Evolutionary conservation across 2,329 filamentous ascomycete species (phyloP).

Genomic region (Aureobasidium namibiae): DNA sequence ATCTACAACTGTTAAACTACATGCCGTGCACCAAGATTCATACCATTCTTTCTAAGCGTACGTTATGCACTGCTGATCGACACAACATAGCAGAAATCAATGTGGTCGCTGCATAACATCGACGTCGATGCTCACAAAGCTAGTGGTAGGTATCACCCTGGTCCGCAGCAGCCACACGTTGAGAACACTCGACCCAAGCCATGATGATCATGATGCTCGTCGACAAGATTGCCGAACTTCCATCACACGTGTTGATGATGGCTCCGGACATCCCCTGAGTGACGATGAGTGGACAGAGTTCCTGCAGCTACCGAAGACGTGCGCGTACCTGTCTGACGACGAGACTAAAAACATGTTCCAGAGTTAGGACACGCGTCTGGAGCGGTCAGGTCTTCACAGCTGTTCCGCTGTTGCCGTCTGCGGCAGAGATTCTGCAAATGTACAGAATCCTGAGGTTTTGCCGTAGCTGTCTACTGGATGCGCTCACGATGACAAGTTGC

Average conservation of each 20-base stretch:
- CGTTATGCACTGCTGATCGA: no score
- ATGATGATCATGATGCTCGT: background rate
- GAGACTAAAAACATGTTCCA: background rate
- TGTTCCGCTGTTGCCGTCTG: background rate
- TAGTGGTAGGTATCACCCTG: background rate
- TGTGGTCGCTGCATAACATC: background rate
- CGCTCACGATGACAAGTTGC: no score
- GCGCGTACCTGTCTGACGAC: background rate
- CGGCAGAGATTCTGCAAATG: no score
- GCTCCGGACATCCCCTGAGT: background rate
- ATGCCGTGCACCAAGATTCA: no score
- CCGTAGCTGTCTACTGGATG: no score
- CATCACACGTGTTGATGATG: background rate
- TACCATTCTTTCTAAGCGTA: no score
- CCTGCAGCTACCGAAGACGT: background rate
- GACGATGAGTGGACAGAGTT: background rate
- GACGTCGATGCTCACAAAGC: background rate
- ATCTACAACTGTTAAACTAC: background rate
- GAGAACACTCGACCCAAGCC: background rate
- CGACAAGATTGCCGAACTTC: background rate
- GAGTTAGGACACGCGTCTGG: background rate
- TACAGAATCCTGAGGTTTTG: no score
- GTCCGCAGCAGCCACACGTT: background rate
- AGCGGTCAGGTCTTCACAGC: no score
- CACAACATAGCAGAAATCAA: background rate